phyloP scores from a whole-genome alignment of 257 asterid species.

The Ophiorrhiza pumila region DNA sequence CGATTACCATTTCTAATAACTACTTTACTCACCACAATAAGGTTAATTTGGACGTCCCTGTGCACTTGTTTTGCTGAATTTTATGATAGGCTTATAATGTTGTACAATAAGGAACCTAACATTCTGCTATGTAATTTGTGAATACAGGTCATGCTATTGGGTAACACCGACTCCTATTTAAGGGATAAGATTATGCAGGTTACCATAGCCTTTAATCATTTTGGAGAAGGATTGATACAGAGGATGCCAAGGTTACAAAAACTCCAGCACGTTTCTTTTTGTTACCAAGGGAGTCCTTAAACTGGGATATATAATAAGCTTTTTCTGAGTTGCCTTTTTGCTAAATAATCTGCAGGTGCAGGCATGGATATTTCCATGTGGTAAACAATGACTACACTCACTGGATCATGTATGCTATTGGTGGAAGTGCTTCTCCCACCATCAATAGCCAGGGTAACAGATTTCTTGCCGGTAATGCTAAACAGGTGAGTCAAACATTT shows the following conservation, averaged over 20 bases:
- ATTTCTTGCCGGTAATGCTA: constrained; percentile 70
- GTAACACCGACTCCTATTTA: constrained; percentile 43
- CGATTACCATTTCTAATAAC: constrained; percentile 81
- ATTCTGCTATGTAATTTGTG: constrained; percentile 7
- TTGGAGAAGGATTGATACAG: constrained; percentile 53
- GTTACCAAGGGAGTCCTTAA: no score
- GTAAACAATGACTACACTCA: constrained; percentile 92
- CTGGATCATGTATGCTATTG: constrained; percentile 95
- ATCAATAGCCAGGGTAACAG: constrained; percentile 95
- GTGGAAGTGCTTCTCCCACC: constrained; percentile 92
- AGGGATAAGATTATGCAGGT: constrained; percentile 54
- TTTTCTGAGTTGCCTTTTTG: not conserved
- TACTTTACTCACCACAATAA: constrained; percentile 84
- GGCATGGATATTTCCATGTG: constrained; percentile 90
- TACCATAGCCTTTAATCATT: constrained; percentile 56
- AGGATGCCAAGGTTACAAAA: constrained; percentile 50
- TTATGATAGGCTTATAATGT: no score
- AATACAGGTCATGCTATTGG: constrained; percentile 50
- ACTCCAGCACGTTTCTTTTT: not conserved
- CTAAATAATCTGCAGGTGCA: constrained; percentile 53
- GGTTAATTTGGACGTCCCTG: constrained; percentile 36
- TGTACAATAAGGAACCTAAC: not conserved
- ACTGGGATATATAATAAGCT: not conserved
- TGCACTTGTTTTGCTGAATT: not conserved
- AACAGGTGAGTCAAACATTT: constrained; percentile 48